These are phyloP conservation scores for Closterium sp. DNA, from an alignment of 139 green algal genomes.

Conservation along the genomic window DNA sequence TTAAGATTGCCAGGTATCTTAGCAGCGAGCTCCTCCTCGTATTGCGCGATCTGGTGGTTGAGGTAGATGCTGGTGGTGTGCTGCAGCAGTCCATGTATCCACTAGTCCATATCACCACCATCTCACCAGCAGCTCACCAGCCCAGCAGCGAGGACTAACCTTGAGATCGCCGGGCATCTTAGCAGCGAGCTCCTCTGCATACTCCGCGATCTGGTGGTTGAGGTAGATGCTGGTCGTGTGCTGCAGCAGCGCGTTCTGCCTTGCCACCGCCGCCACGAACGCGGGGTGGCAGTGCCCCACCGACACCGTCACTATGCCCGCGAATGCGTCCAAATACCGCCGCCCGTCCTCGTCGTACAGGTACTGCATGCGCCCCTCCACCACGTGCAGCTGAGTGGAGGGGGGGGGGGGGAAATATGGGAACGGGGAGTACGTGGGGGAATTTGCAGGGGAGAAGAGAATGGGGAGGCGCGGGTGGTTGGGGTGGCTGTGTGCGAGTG, in stretches of 20 bases:
- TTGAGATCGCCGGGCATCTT: conserved; percentile 75
- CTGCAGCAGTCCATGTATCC: conserved; percentile 55
- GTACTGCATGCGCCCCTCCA: conserved; percentile 96
- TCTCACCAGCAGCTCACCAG: not conserved
- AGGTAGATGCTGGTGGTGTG: conserved; percentile 88
- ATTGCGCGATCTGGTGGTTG: conserved; percentile 74
- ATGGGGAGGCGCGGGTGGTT: not conserved
- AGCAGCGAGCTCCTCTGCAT: conserved; percentile 76
- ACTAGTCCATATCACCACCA: not conserved
- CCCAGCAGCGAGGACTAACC: conserved; percentile 23
- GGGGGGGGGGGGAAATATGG: not conserved
- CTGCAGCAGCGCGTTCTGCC: conserved; percentile 72
- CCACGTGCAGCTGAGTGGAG: conserved; percentile 76
- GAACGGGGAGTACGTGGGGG: not conserved
- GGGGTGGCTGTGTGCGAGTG: conserved; percentile 72
- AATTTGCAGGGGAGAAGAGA: not conserved
- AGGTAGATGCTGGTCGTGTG: conserved; percentile 88
- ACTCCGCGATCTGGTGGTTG: conserved; percentile 75
- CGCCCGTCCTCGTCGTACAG: conserved; percentile 89
- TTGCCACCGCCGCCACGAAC: conserved; percentile 64
- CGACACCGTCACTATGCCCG: conserved; percentile 95
- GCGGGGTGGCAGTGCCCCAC: conserved; percentile 81
- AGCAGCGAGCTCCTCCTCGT: conserved; percentile 75
- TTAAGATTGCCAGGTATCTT: conserved; percentile 77
- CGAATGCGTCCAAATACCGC: conserved; percentile 93